Base-by-base conservation (phyloP, 257 asterid genomes). In the Ophiorrhiza pumila region DNA sequence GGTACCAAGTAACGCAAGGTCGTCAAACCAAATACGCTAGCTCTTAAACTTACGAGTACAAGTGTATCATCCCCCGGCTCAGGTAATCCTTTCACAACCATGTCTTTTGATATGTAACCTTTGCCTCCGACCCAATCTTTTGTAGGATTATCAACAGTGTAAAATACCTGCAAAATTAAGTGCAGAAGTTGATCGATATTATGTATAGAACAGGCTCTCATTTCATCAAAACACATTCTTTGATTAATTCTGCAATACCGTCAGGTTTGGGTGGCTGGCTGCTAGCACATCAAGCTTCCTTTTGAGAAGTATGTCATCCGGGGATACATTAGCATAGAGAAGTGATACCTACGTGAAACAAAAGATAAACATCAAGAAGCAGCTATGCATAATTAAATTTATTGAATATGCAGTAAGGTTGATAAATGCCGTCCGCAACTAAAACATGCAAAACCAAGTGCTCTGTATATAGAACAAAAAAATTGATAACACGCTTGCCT, bases 251-350 rank as follows among this genome's bases (percentile, higher is more conserved):
- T 58, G 49, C 47, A 47, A 55, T 71, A 91, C 98, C 96, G 89
- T 91, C 80, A 94, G 80, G 88, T 94, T 94, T 2, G 96, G 97
- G 80, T 89, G 88, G 82, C 85, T 83, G 41, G 95, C 88, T 35
- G 95, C 87, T 77, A 94, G 95, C 43, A 76, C 85, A 76, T 94
- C 98, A 42, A 94, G 97, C 89, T 90, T 94, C 87, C 88, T 88
- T 78, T 94, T 90, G 66, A 94, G 97, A 79, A 94, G 95, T 77
- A 94, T 91, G 87, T 94, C 98, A 75, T 91, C 97, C 76, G 98
- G 98, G 71, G 98, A 86, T 76, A 94, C 82, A 83, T 94, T 94
- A 73, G 93, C 97, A 83, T 91, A 94, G 61, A 94, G 75, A 85
- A 94, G 84, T 25, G 97, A 83, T 78, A 94, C 90, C 98, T 94